Evolutionary conservation across 2,329 filamentous ascomycete species (phyloP).

Genomic region (Aspergillus sp.): DNA sequence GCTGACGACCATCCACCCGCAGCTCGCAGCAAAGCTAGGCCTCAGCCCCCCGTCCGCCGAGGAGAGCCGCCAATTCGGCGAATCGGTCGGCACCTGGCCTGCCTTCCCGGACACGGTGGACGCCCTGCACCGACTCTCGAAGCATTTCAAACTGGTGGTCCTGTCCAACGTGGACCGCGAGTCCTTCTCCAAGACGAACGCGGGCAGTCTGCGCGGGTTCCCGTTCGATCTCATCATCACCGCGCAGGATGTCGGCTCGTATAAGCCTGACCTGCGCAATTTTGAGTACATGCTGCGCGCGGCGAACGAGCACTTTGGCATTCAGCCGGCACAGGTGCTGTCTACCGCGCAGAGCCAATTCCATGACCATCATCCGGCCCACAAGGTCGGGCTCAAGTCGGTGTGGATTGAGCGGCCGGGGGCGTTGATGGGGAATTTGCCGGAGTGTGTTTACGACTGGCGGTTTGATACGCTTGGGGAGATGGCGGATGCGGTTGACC

Average conservation of each 20-base stretch:
- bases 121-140: constrained; percentile 50
- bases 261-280: constrained; percentile 66
- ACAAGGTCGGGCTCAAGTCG: constrained; percentile 58
- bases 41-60: constrained; percentile 17
- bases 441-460: constrained; percentile 51
- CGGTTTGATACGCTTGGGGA: constrained; percentile 59
- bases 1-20: constrained; percentile 48
- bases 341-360: constrained; percentile 68
- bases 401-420: constrained; percentile 61
- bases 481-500: constrained; percentile 53
- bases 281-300: constrained; percentile 64
- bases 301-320: constrained; percentile 54
- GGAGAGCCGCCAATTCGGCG: constrained; percentile 49
- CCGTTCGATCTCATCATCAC: constrained; percentile 66
- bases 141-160: constrained; percentile 55
- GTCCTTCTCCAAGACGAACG: constrained; percentile 50
- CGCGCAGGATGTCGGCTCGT: constrained; percentile 68
- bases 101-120: constrained; percentile 58
- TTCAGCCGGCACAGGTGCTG: constrained; percentile 58
- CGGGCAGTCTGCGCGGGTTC: constrained; percentile 50
- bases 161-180: constrained; percentile 58
- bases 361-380: constrained; percentile 67
- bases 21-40: constrained; percentile 21
- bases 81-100: constrained; percentile 52
- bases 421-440: constrained; percentile 39